phyloP scores from a whole-genome alignment of 441 rosid species.

The Hura crepitans region DNA sequence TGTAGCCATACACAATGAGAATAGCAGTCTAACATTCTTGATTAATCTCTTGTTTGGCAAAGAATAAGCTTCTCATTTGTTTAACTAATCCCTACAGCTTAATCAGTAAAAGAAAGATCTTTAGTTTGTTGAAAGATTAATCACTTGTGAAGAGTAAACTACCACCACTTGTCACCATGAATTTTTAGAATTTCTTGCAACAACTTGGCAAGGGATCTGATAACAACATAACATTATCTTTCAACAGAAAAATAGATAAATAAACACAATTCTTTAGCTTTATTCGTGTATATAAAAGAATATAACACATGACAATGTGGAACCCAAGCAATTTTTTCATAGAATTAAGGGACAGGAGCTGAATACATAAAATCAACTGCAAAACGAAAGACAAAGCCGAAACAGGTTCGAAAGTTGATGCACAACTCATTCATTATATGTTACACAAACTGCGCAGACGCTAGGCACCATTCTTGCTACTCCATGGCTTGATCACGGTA shows the following conservation, averaged over 20 bases:
- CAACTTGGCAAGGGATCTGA: not conserved
- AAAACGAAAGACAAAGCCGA: slow-evolving; percentile 25
- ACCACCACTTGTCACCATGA: not conserved
- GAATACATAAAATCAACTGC: slow-evolving; percentile 1
- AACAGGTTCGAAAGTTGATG: not conserved
- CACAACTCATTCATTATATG: slow-evolving; percentile 21
- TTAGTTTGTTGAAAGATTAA: no score
- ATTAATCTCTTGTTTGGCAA: no score
- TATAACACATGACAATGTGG: not conserved
- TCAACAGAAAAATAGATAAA: not conserved
- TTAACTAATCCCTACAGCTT: no score
- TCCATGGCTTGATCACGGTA: slow-evolving; percentile 78
- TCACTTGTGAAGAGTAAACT: not conserved
- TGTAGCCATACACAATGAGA: no score
- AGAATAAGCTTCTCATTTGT: no score
- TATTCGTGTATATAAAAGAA: slow-evolving; percentile 12
- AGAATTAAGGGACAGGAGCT: not conserved
- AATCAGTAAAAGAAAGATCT: no score
- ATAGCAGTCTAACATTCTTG: no score
- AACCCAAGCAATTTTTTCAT: not conserved
- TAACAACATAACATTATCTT: not conserved
- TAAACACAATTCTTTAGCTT: not conserved
- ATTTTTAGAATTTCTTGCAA: not conserved
- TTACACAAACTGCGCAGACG: not conserved
- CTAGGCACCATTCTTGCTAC: slow-evolving; percentile 62